Evolutionary conservation across 495 filamentous ascomycete genomes (phyloP), one percentile per base, ranked within the genome.

Genomic region (Hypoxylon perforatum): DNA sequence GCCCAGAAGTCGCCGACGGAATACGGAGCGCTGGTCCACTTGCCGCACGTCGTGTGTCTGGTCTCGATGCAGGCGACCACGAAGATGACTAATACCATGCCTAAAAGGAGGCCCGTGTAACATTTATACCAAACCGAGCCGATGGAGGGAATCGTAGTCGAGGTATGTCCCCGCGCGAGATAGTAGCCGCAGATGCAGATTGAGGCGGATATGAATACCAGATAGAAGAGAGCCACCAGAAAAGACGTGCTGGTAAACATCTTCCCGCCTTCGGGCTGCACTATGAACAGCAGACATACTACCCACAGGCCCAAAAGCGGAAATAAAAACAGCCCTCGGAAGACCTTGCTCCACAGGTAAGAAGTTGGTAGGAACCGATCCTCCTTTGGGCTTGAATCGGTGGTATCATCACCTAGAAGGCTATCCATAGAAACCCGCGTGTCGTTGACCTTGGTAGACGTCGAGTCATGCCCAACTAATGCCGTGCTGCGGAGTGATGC

Each of bases 241-340:
- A 65, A 47, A 2, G 30, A 15, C 3, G 67, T 70, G 12, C 36
- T 6, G 18, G 65, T 52, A 3, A 42, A 55, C 49, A 42, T 14
- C 18, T 15, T 56, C 6, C 18, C 48, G 23, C 47, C 18, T 6
- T 17, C 11, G 38, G 54, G 50, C 7, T 55, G 67, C 9, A 66
- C 7, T 10, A 66, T 18, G 36, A 57, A 62, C n/a, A 61, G 4
- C n/a, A 65, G 3, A 52, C 51, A 65, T 2, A 75, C n/a, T 1
- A 47, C 30, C 23, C 65, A 44, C 17, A 73, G 49, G 21, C 59
- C 57, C 9, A 71, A 19, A 22, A 71, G n/a, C 19, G 67, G 70
- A 30, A 69, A 35, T 19, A 69, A 55, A 46, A 71, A 61, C 51
- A 70, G 28, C 46, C 59, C 66, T 42, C 73, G 67, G 50, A 70